Evolutionary conservation across 2,329 filamentous ascomycete species (phyloP).

Genomic region (Torrubiellomyces zombiae): DNA sequence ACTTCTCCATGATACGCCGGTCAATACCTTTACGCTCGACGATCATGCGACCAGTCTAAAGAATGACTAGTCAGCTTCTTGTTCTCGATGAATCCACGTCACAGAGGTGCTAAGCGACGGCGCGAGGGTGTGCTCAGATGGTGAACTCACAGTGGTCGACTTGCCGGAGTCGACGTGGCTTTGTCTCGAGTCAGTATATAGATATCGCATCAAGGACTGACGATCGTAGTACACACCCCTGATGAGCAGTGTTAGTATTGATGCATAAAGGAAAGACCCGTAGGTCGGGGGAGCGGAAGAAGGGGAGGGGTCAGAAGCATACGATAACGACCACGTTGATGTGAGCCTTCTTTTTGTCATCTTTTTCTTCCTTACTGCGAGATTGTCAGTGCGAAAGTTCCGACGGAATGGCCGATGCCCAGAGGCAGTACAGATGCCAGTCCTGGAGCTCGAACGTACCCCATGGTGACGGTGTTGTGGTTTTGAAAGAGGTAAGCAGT

Average conservation of each 20-base stretch:
- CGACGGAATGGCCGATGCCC: too few relatives aligned
- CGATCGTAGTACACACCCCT: slow-evolving; percentile 12
- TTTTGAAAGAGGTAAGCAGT: too few relatives aligned
- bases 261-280: too few relatives aligned
- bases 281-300: slow-evolving; percentile 6
- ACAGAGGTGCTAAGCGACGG: too few relatives aligned
- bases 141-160: slow-evolving; percentile 74
- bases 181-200: slow-evolving; percentile 9
- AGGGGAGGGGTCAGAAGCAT: too few relatives aligned
- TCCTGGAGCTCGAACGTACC: too few relatives aligned
- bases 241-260: too few relatives aligned
- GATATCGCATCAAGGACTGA: slow-evolving; percentile 14
- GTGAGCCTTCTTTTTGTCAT: slow-evolving; percentile 93
- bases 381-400: slow-evolving; percentile 2
- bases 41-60: slow-evolving; percentile 74
- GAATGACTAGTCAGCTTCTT: slow-evolving; percentile 9
- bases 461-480: slow-evolving; percentile 19
- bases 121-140: too few relatives aligned
- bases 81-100: slow-evolving; percentile 3
- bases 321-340: slow-evolving; percentile 96
- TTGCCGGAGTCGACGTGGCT: slow-evolving; percentile 98
- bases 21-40: slow-evolving; percentile 99
- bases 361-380: slow-evolving; percentile 81
- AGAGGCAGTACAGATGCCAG: too few relatives aligned
- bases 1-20: slow-evolving; percentile 99